A percentile compares a stretch with the other conserved stretches of the same genome.
Evolutionary conservation across 2,329 filamentous ascomycete genomes (phyloP).

Genomic region (Xylogone sp.): DNA sequence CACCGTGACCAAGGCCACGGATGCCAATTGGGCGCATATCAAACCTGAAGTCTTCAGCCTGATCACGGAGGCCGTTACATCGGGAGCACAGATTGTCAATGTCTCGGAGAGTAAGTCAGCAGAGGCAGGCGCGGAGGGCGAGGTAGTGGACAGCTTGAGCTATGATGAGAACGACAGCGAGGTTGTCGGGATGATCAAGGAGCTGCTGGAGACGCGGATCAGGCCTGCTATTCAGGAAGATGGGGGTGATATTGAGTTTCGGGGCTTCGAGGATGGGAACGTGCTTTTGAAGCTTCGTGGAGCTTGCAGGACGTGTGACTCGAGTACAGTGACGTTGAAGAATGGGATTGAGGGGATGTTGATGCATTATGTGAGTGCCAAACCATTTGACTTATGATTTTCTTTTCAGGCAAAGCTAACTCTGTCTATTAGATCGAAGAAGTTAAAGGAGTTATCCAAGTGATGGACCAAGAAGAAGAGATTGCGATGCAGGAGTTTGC

Average conservation of each 20-base stretch:
- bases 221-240: conserved; percentile 96
- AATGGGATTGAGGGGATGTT: conserved; percentile 98
- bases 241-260: conserved; percentile 93
- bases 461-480: conserved; percentile 85
- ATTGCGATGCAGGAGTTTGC: conserved; percentile 81
- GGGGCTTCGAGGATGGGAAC: conserved; percentile 79
- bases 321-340: conserved; percentile 94
- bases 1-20: conserved; percentile 85
- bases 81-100: conserved; percentile 77
- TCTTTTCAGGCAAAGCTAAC: neutral
- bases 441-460: conserved; percentile 84
- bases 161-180: conserved; percentile 92
- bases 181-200: conserved; percentile 97
- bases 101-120: conserved; percentile 58
- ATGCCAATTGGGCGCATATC: conserved; percentile 90
- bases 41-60: conserved; percentile 93
- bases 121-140: conserved; percentile 43
- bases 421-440: conserved; percentile 73
- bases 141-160: conserved; percentile 64
- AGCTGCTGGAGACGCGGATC: conserved; percentile 91
- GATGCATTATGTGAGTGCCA: conserved; percentile 87
- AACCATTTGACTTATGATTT: neutral
- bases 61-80: conserved; percentile 88
- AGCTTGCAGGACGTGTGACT: conserved; percentile 93
- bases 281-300: conserved; percentile 87